Evolutionary conservation across 1,284 basidiomycete species (phyloP), one percentile per base, ranked within the genome.

Genomic region (Boletus smithii): DNA sequence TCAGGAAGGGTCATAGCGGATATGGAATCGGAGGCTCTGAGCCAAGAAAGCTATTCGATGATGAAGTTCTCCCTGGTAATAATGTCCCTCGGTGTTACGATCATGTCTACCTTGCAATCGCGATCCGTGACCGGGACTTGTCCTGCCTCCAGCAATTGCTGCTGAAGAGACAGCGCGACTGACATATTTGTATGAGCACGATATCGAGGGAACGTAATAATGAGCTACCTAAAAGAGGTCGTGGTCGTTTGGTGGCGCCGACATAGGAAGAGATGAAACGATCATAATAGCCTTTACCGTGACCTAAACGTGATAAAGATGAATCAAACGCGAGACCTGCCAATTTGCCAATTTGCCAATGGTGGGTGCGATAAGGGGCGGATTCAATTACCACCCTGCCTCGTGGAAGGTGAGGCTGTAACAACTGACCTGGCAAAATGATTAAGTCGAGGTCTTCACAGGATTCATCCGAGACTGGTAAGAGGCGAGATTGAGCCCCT

Each of bases 231-330:
- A 88, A 70, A 31, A 80, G 53, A 6, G 83, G 82, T 49, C 66
- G 68, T 11, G 66, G 64, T 43, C 68, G 66, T 22, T 69, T 59
- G 44, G 61, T 67, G 46, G 59, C 59, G 13, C 69, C 57, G 22
- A 70, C 61, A 53, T 87, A 87, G 1, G 71, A 63, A 8, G 79
- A 68, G 35, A 90, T 72, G 66, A 87, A 89, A 18, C 74, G 72
- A 67, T 90, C 87, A 57, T 90, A 90, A 67, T 85, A 88, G 6
- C 88, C 87, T 65, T 86, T 89, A 31, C 87, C 87, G 57, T 88
- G 85, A 6, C 87, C 88, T 20, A 90, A 73, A 27, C 87, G 81
- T 44, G 80, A 80, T 48, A 84, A 63, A n/a, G 75, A 74, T 40
- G 68, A 71, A 67, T 89, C 87, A 57, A 89, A 90, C n/a, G 83